Conservation (phyloP, 345 rosid species). For the Clausena lansium region DNA sequence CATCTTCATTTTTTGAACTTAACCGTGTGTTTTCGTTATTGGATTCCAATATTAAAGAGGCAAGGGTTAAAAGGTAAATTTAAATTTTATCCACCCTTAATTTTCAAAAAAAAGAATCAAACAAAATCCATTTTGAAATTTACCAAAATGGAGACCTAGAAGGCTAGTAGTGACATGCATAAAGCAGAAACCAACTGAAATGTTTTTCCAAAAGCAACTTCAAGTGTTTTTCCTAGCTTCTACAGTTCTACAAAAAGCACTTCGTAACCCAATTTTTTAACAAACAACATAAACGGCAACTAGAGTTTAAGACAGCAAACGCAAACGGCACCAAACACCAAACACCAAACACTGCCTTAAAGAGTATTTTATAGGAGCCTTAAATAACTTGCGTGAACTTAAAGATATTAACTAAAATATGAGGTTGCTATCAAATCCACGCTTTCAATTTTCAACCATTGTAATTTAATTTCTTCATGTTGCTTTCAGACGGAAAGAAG, state of each 20-base stretch:
- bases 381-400: background rate
- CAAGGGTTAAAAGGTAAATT: too few species aligned
- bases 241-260: background rate
- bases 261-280: background rate
- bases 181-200: background rate
- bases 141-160: too few species aligned
- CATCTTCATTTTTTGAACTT: background rate
- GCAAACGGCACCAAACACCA: background rate
- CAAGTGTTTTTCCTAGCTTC: background rate
- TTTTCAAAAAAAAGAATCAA: too few species aligned
- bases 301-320: background rate
- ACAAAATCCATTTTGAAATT: too few species aligned
- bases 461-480: too few species aligned
- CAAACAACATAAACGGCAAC: background rate
- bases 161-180: too few species aligned
- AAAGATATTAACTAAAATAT: background rate
- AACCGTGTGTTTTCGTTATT: too few species aligned
- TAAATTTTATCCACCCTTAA: too few species aligned
- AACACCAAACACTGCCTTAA: background rate
- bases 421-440: background rate
- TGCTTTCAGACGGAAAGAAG: too few species aligned
- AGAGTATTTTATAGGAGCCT: background rate
- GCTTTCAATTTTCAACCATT: background rate
- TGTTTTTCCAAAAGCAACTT: background rate
- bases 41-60: too few species aligned